Evolutionary conservation across 2,329 filamentous ascomycete species (phyloP).

Genomic region (Lomentospora prolificans): DNA sequence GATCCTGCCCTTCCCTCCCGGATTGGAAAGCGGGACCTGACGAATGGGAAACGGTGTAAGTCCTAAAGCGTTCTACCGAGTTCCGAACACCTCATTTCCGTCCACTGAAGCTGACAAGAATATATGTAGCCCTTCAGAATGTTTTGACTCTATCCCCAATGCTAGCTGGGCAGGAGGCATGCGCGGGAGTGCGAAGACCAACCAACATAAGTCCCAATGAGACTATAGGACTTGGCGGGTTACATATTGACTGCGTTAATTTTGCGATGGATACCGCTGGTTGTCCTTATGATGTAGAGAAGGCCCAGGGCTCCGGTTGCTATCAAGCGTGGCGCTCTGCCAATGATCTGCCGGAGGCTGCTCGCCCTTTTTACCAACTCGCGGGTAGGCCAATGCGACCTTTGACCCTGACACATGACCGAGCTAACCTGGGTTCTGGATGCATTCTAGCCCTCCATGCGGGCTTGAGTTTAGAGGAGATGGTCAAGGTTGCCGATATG

Average conservation of each 20-base stretch:
- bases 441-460: neutral
- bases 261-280: neutral
- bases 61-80: neutral
- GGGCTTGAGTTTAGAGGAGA: neutral
- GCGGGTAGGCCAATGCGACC: slow-evolving; percentile 4
- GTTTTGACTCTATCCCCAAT: too few relatives aligned
- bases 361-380: slow-evolving; percentile 10
- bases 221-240: neutral
- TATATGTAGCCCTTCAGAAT: neutral
- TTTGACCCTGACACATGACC: neutral
- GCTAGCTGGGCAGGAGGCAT: too few relatives aligned
- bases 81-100: too few relatives aligned
- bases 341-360: slow-evolving; percentile 10
- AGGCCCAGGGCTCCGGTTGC: neutral
- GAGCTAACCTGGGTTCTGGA: neutral
- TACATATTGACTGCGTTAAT: neutral
- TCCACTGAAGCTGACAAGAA: neutral
- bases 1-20: neutral
- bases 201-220: too few relatives aligned
- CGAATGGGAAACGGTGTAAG: neutral
- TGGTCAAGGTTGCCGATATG: slow-evolving; percentile 12
- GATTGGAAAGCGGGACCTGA: neutral
- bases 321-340: slow-evolving; percentile 2
- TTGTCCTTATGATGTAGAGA: too few relatives aligned
- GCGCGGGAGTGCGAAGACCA: too few relatives aligned